Base-by-base conservation (phyloP, 1,284 basidiomycete genomes). In the Vanrija sp. region DNA sequence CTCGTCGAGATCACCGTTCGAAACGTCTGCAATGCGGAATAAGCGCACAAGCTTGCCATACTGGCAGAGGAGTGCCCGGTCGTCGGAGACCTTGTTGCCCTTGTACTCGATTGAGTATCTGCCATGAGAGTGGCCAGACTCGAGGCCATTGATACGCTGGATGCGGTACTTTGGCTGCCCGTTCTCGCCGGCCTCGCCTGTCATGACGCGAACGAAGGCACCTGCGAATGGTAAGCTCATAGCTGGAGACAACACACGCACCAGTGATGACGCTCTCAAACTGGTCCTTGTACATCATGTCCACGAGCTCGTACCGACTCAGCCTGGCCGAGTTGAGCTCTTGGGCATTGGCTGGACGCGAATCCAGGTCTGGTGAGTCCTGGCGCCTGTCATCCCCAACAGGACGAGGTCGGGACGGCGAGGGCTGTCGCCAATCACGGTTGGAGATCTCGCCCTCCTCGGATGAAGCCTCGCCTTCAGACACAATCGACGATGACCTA, bases 1-100 rank as follows among this genome's bases (percentile, higher is more conserved):
- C 88, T 78, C 74, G 20, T 77, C 76, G 57, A 87, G 84, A 4
- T 75, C 60, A 2, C 81, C 74, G 67, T 94, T 92, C 4, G 89
- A 93, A 3, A 92, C 83, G 61, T 85, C 86, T 65, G 89, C 87
- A 82, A 94, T 89, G 3, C 76, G 69, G 64, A 85, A 90, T 0
- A 74, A 55, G 51, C 79, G 80, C 4, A 78, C 66, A 1, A 83
- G 81, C 45, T 80, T 81, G 10, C 88, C 89, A 63, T 89, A 86
- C 60, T 82, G 82, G 41, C 92, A 80, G 50, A 87, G 80, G 8
- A 93, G 76, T 0, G 78, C 77, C 59, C 85, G 80, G 57, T 87
- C 82, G 47, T 85, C 80, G 19, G 72, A 25, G 20, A 75, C 54
- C 6, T 62, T 56, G 19, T 64, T 52, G 14, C 68, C 78, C 52